These are phyloP conservation scores for Leccinum arenicola DNA, from an alignment of 768 basidiomycete genomes.

Conservation along the genomic window DNA sequence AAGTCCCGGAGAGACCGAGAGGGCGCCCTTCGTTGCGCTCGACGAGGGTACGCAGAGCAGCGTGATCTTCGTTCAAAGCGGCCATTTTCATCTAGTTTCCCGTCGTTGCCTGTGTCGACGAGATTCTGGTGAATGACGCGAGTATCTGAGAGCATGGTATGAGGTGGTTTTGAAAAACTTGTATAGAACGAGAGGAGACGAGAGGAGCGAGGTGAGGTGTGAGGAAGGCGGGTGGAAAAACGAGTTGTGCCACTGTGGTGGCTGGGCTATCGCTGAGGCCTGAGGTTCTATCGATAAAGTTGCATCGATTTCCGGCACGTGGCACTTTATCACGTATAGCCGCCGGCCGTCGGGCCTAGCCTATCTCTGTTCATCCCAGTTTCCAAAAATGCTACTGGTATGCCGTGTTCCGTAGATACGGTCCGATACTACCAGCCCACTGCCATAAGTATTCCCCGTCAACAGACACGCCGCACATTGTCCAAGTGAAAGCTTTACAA, in stretches of 20 bases:
- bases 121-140: conserved; percentile 26
- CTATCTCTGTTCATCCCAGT: not conserved
- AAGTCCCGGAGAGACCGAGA: conserved; percentile 30
- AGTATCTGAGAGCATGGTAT: not conserved
- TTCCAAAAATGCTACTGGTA: not conserved
- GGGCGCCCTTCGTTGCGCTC: conserved; percentile 34
- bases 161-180: not conserved
- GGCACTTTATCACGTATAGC: not conserved
- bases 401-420: not conserved
- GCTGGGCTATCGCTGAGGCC: too few species aligned
- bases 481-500: not conserved
- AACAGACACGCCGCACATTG: not conserved
- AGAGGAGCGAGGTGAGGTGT: not conserved
- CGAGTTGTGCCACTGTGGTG: not conserved
- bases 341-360: not conserved
- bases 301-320: not conserved
- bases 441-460: not conserved
- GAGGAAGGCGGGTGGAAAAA: conserved; percentile 6
- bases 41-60: conserved; percentile 20
- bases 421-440: not conserved
- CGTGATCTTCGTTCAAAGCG: conserved; percentile 22
- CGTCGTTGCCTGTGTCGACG: conserved; percentile 24
- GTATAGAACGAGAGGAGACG: conserved; percentile 4
- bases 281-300: not conserved
- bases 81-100: conserved; percentile 22